Percentiles rank a stretch among this genome's conserved stretches.
phyloP scores from a whole-genome alignment of 2,329 filamentous ascomycete genomes.

The Phaeosphaeriaceae sp. region DNA sequence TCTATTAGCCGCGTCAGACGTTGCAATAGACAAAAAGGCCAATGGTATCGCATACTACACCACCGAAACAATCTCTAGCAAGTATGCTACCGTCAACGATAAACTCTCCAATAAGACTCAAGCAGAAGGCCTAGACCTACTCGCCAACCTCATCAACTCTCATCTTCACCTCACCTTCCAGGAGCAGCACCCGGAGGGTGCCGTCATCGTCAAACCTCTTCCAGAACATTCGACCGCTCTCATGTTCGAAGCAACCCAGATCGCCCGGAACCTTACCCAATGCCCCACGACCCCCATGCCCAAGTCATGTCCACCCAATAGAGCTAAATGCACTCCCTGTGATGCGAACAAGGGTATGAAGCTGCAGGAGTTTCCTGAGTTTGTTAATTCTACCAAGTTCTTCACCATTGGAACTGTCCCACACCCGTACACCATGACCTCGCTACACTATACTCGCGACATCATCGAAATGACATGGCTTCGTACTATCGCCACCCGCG shows the following conservation, averaged over 20 bases:
- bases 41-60: constrained; percentile 81
- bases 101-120: constrained; percentile 61
- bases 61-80: constrained; percentile 61
- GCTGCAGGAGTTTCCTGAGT: constrained; percentile 70
- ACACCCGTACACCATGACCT: constrained; percentile 84
- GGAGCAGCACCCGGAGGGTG: constrained; percentile 75
- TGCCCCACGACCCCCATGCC: constrained; percentile 78
- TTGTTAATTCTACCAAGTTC: constrained; percentile 72
- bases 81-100: constrained; percentile 72
- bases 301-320: constrained; percentile 83
- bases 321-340: constrained; percentile 76
- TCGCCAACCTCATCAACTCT: constrained; percentile 79
- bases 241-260: constrained; percentile 70
- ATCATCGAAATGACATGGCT: constrained; percentile 52
- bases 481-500: constrained; percentile 69
- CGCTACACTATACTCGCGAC: constrained; percentile 65
- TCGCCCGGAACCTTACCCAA: constrained; percentile 76
- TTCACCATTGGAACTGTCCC: constrained; percentile 89
- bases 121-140: constrained; percentile 66
- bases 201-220: constrained; percentile 81
- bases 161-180: constrained; percentile 90
- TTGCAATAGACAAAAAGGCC: constrained; percentile 69
- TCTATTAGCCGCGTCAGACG: constrained; percentile 58
- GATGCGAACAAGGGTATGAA: constrained; percentile 65
- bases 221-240: constrained; percentile 76